These are phyloP conservation scores for Corylus avellana DNA, from an alignment of 306 rosid species.

Conservation along the genomic window DNA sequence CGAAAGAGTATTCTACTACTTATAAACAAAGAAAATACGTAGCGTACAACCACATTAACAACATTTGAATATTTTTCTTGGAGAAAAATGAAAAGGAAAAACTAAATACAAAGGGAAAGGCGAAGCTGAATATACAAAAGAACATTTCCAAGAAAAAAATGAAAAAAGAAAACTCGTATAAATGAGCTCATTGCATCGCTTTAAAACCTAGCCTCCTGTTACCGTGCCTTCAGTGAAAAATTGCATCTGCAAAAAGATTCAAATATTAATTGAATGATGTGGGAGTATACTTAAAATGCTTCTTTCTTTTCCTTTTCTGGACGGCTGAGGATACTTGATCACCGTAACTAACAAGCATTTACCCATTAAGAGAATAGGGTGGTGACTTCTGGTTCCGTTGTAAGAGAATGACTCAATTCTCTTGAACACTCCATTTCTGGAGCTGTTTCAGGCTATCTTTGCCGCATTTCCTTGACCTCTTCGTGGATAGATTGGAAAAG, in stretches of 20 bases:
- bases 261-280: background rate
- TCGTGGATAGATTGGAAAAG: slow-evolving; percentile 79
- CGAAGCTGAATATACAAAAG: background rate
- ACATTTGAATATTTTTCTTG: slow-evolving; percentile 14
- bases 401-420: slow-evolving; percentile 33
- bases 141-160: background rate
- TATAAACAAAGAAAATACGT: no score
- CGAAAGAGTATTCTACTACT: no score
- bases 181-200: slow-evolving; percentile 16
- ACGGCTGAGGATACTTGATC: slow-evolving; percentile 8
- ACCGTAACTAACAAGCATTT: slow-evolving; percentile 13
- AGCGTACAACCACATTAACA: background rate
- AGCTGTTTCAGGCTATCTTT: slow-evolving; percentile 13
- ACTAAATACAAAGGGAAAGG: background rate
- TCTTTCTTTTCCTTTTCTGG: background rate
- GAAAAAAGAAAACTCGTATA: slow-evolving; percentile 4
- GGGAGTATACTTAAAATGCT: background rate
- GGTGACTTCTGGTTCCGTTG: slow-evolving; percentile 27
- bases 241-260: slow-evolving; percentile 29
- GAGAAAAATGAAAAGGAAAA: background rate
- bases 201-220: slow-evolving; percentile 23
- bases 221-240: slow-evolving; percentile 21
- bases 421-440: slow-evolving; percentile 2
- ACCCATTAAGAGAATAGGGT: slow-evolving; percentile 38
- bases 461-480: slow-evolving; percentile 63